A percentile compares a stretch with the other conserved stretches of the same genome.
Evolutionary conservation across 805 yeast genomes (phyloP).

Genomic region (Candida alai): DNA sequence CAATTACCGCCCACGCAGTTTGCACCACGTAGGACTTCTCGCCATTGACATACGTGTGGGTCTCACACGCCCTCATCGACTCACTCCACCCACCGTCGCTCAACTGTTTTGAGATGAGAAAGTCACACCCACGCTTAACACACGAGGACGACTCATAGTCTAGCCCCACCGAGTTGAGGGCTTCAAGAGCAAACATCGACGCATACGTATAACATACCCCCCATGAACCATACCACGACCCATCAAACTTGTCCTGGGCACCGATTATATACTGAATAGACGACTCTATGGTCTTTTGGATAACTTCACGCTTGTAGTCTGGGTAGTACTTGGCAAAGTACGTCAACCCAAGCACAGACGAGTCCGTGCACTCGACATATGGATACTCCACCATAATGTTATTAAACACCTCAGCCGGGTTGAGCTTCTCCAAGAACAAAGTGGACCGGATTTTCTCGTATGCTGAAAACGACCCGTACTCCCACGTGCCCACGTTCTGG

Average conservation of each 20-base stretch:
- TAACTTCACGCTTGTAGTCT: conserved; percentile 62
- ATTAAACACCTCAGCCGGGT: conserved; percentile 98
- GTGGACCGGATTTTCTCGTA: conserved; percentile 87
- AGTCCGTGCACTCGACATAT: conserved; percentile 96
- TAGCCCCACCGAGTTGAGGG: conserved; percentile 67
- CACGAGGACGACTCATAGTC: conserved; percentile 56
- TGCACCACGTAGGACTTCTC: conserved; percentile 72
- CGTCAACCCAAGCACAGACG: conserved; percentile 83
- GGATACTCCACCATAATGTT: conserved; percentile 99
- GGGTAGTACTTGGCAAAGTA: conserved; percentile 65
- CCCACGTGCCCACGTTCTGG: conserved; percentile 76
- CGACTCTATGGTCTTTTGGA: conserved; percentile 61
- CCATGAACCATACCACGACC: conserved; percentile 99
- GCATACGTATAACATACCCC: conserved; percentile 96
- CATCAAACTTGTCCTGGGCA: conserved; percentile 66
- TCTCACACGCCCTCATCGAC: conserved; percentile 84
- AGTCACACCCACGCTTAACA: conserved; percentile 81
- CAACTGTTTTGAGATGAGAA: conserved; percentile 68
- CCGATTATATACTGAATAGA: conserved; percentile 71
- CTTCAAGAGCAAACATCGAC: conserved; percentile 96
- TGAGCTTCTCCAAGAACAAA: conserved; percentile 66
- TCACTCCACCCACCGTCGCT: conserved; percentile 98
- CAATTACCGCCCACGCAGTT: conserved; percentile 90
- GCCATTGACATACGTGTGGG: conserved; percentile 68
- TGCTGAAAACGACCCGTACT: conserved; percentile 88